Evolutionary conservation across 2,329 filamentous ascomycete genomes (phyloP), one percentile per base, ranked within the genome.

Genomic region (Calcarisporium arbuscula): DNA sequence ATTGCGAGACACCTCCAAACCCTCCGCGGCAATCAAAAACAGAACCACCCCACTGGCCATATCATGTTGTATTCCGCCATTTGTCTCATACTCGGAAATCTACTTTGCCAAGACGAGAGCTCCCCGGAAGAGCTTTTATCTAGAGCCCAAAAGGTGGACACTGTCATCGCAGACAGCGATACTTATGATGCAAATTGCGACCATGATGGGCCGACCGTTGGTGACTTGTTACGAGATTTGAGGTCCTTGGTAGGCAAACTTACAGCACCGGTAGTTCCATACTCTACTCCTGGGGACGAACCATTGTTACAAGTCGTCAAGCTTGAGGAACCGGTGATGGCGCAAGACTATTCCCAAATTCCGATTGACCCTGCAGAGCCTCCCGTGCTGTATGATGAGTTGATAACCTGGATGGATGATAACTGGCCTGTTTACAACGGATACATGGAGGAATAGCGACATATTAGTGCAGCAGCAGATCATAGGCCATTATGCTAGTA

Each of bases 51-150:
- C 1, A 61, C 62, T 8, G 53, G 71, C 31, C 67, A 71, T 49
- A 59, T 64, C 44, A 57, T 70, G 22, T 70, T 72, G 54, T 69
- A 68, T 46, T 65, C 68, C 3, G 63, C 66, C 37, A 55, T 68
- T 26, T 56, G 68, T 14, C 53, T 72, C 19, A 57, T 68, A 35
- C 54, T 72, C 36, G 58, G 64, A 38, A 58, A 64, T 40, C 56
- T 70, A 16, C 51, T 67, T 26, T 48, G 54, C 17, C 51, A 56
- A 23, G 15, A 41, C 17, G 36, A 42, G 21, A 36, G 35, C 16
- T 27, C 50, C n/a, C n/a, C n/a, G 45, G 29, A 46, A 18, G 45
- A 47, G 6, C 38, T 45, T 14, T 42, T 41, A 12, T 36, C 40
- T 12, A 39, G 43, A 4, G 38, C 38, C 40, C 27, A 49, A 27